Base-by-base conservation (phyloP, 768 basidiomycete genomes). In the Mycena venus region DNA sequence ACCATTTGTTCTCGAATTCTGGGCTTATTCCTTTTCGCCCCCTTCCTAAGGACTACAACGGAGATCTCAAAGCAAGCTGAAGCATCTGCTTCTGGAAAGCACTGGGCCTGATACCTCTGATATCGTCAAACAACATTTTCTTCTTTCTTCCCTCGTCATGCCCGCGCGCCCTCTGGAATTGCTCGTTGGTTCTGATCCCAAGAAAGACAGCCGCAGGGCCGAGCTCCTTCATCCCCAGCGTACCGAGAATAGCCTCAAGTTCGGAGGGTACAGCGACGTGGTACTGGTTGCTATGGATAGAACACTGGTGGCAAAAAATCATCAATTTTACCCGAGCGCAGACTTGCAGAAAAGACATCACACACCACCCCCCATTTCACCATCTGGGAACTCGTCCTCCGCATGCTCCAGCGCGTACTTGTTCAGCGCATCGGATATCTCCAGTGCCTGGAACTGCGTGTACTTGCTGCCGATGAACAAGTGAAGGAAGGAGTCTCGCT, bases 141-240 rank as follows among this genome's bases (percentile, higher is more conserved):
- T 42, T 51, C 29, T 59, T 72, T 21, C 23, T 19, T 4, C 36
- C 64, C 10, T 21, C 25, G 19, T 67, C 42, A 23, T 31, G 62
- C 6, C 10, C 14, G 32, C 64, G 51, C 15, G 32, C 31, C 0
- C 10, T 9, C 19, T n/a, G 47, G 21, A 67, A 73, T 2, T 21
- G 6, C n/a, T 19, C 29, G 44, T 73, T 61, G 7, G 58, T 53
- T 14, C 19, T 34, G 29, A 67, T 60, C 0, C 72, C 72, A 12
- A 67, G 34, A 42, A 53, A 67, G 11, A 67, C 56, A 0, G 59
- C 58, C 1, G 51, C 51, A 5, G 64, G 65, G 0, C 65, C 65
- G 4, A 73, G 11, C 32, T 73, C 72, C 40, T 73, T 59, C 72
- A 73, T 73, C 17, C 72, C 65, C 19, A 49, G 29, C 3, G 7